Percentiles rank a stretch among this genome's conserved stretches.
These are phyloP conservation scores for Trichophyton mentagrophytes DNA, from an alignment of 2,329 filamentous ascomycete genomes.

Conservation along the genomic window DNA sequence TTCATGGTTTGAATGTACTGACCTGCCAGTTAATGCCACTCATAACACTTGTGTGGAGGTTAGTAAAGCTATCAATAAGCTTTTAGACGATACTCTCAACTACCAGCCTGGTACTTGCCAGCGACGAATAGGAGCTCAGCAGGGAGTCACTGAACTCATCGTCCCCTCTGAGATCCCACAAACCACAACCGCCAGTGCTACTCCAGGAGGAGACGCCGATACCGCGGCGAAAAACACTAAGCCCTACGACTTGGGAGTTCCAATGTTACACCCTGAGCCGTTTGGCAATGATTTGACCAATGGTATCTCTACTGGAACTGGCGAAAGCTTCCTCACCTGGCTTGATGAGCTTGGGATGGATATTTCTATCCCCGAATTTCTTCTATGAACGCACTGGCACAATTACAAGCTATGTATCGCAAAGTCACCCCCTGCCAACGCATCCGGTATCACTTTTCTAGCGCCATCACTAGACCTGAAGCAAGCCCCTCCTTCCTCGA, in stretches of 20 bases:
- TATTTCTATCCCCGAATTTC: constrained; percentile 9
- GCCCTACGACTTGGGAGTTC: background rate
- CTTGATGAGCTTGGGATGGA: constrained; percentile 12
- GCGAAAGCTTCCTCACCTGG: constrained; percentile 12
- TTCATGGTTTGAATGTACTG: constrained; percentile 14
- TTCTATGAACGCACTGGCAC: constrained; percentile 4
- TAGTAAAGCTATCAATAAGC: constrained; percentile 14
- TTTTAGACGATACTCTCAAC: constrained; percentile 17
- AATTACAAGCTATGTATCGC: too few relatives aligned
- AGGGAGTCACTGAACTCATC: background rate
- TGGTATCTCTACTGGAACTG: constrained; percentile 4
- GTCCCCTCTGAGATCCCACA: background rate
- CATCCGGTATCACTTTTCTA: background rate
- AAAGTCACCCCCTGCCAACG: background rate
- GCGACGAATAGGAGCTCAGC: background rate
- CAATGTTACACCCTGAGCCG: background rate
- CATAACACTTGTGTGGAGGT: constrained; percentile 12
- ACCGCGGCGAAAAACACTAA: background rate
- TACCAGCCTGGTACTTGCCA: constrained; percentile 22
- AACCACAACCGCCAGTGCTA: too few relatives aligned
- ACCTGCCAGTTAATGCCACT: constrained; percentile 6
- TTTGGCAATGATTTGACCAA: background rate
- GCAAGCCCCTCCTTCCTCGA: background rate
- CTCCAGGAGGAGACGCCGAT: background rate
- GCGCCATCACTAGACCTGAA: background rate